A percentile compares a stretch with the other conserved stretches of the same genome.
These are phyloP conservation scores for Claviceps sp. DNA, from an alignment of 2,329 filamentous ascomycete genomes.

Conservation along the genomic window DNA sequence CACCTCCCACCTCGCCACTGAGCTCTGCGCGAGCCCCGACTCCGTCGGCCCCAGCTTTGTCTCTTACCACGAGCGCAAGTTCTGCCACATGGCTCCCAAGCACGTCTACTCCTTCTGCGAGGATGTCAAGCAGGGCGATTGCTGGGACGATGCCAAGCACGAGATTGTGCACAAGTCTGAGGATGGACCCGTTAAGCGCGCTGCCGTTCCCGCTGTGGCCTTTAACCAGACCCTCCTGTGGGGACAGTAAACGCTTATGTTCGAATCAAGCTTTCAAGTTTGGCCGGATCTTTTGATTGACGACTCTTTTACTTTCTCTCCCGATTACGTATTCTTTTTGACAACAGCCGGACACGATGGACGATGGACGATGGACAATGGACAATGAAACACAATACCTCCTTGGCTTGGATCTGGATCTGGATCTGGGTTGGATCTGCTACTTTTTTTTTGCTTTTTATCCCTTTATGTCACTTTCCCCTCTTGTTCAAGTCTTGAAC, in stretches of 20 bases:
- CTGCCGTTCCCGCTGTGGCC: not conserved
- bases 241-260: not conserved
- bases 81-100: slow-evolving; percentile 11
- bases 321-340: no score
- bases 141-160: slow-evolving; percentile 8
- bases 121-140: slow-evolving; percentile 3
- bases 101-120: slow-evolving; percentile 8
- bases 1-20: not conserved
- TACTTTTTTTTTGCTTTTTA: no score
- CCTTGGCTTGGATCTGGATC: no score
- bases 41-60: slow-evolving; percentile 6
- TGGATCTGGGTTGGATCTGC: no score
- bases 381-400: no score
- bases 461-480: no score
- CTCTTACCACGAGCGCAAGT: slow-evolving; percentile 8
- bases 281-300: not conserved
- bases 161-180: not conserved
- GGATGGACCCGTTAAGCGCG: not conserved
- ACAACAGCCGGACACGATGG: no score
- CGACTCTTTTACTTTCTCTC: not conserved
- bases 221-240: not conserved
- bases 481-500: no score
- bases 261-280: no score
- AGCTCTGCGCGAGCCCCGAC: slow-evolving; percentile 7
- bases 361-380: no score